Evolutionary conservation across 495 filamentous ascomycete genomes (phyloP), one percentile per base, ranked within the genome.

Genomic region (Acidomyces sp.): DNA sequence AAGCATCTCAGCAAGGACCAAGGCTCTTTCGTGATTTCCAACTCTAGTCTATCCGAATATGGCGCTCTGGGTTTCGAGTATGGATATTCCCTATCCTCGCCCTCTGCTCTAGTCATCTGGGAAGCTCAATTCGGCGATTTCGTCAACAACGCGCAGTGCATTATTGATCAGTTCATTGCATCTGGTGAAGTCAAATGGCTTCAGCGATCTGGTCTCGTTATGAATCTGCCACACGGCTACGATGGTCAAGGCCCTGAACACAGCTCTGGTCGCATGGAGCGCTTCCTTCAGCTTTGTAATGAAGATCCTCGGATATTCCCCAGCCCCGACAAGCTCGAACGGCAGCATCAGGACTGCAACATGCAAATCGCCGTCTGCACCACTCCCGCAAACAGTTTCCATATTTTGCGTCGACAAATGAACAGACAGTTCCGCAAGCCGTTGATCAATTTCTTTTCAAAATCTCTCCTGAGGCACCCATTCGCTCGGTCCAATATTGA

Each of bases 81-180:
- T 55, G 90, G 90, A 53, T 97, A 97, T 68, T 96, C 92, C 6
- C 64, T 97, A 33, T 92, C 85, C 40, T 95, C 92, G 31, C 90
- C 90, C 27, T 88, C 93, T 59, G 90, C 88, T 28, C 74, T 97
- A 21, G 85, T 96, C 45, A 87, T 97, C 74, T 97, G 90, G 90
- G 90, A 97, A 63, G 90, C 90, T 23, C 90, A 97, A 65, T 97
- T 97, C 60, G 90, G 90, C 67, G 90, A 97, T 63, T 97, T 97
- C 51, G 90, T 87, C 68, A 97, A 97, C 74, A 96, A 94, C 62
- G 85, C 87, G 31, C 90, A 97, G 62, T 93, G 86, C 61, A 92
- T 97, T 65, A 86, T 95, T 56, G 90, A 97, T 62, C 90, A 97
- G 66, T 97, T 97, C 65, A 77, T 97, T 52, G 90, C 92, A 28